phyloP scores from a whole-genome alignment of 805 yeast species.

The Danielozyma ontarioensis region DNA sequence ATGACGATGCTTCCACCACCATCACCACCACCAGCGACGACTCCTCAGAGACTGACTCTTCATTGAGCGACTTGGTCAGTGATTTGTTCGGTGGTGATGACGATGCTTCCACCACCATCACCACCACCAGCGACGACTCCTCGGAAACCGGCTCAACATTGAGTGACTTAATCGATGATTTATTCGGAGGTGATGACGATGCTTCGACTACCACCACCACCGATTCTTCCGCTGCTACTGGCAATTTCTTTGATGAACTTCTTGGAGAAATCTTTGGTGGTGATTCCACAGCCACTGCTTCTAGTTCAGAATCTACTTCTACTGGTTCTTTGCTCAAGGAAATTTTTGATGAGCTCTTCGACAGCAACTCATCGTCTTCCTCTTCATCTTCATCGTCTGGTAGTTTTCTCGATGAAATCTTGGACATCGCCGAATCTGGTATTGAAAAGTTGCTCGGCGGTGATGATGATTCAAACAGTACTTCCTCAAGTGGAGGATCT shows the following conservation, averaged over 20 bases:
- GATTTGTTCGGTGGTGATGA: slow-evolving; percentile 8
- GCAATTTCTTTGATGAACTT: slow-evolving; percentile 5
- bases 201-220: slow-evolving; percentile 2
- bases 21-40: slow-evolving; percentile 6
- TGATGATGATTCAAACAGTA: not conserved
- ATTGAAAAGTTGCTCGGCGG: not conserved
- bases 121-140: slow-evolving; percentile 2
- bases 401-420: slow-evolving; percentile 1
- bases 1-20: slow-evolving; percentile 2
- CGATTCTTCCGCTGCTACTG: slow-evolving; percentile 6
- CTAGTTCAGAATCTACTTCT: slow-evolving; percentile 2
- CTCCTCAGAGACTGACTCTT: slow-evolving; percentile 3
- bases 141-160: slow-evolving; percentile 2
- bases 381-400: slow-evolving; percentile 4
- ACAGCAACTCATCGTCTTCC: slow-evolving; percentile 3
- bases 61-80: slow-evolving; percentile 6
- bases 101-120: slow-evolving; percentile 1
- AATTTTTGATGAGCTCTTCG: not conserved
- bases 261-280: slow-evolving; percentile 6
- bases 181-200: slow-evolving; percentile 1
- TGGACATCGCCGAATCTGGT: not conserved
- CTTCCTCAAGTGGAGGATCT: slow-evolving; percentile 1
- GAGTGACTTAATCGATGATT: not conserved
- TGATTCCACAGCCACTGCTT: slow-evolving; percentile 3
- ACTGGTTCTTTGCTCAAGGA: not conserved